Evolutionary conservation across 2,329 filamentous ascomycete species (phyloP), one percentile per base, ranked within the genome.

Genomic region (Fusarium mundagurra): DNA sequence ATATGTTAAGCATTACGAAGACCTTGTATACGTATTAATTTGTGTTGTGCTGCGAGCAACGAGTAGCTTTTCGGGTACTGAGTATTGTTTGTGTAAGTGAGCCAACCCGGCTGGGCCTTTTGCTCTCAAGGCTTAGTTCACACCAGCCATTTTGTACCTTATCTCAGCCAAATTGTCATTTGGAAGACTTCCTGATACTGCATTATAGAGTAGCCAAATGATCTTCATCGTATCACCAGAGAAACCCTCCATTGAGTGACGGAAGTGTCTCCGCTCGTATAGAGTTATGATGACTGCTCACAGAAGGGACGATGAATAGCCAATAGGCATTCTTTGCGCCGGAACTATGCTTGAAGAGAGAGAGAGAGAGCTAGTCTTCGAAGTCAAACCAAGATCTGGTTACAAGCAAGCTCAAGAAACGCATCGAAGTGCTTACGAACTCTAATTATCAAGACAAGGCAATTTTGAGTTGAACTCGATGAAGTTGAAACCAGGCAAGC

Each of bases 321-420:
- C 4, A 38, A 22, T 9, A 22, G 2, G 4, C 10, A 12, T 6
- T n/a, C 10, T 38, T 22, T 38, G 13, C 3, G 3, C 9, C 13
- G 14, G 34, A 16, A 2, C 11, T 2, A 17, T 7, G n/a, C n/a
- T n/a, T n/a, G n/a, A n/a, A n/a, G n/a, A 36, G 8, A 36, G 34
- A 54, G 3, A 22, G 18, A 29, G 17, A 53, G 17, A 38, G 10
- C 18, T 5, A 27, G 13, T 22, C 8, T 17, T 24, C 5, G 36
- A 22, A 29, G 18, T n/a, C 33, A 22, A 5, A 17, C 10, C 8
- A 13, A 22, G 24, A 27, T 38, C 10, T 27, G n/a, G 20, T 38
- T 10, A 12, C 51, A 29, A 29, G 13, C 18, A 22, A 38, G 51
- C 20, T 27, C 14, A 29, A 38, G 24, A 38, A 18, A 27, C 5